These are phyloP conservation scores for Vachellia pachyceras DNA, from an alignment of 306 rosid species.

Conservation along the genomic window DNA sequence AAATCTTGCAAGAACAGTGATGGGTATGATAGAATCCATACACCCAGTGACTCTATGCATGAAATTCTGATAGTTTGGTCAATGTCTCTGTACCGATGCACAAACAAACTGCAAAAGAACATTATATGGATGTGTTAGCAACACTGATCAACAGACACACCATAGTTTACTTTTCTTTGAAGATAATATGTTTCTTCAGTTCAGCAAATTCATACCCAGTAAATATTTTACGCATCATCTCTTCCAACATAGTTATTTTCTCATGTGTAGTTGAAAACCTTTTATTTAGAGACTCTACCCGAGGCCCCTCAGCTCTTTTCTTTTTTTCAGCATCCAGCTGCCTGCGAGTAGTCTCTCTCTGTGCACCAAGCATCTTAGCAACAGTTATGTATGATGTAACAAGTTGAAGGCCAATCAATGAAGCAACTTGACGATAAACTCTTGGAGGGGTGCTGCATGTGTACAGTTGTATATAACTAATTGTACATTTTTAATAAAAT, in stretches of 20 bases:
- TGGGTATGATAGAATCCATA: conserved; percentile 93
- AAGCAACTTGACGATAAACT: conserved; percentile 93
- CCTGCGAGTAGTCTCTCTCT: conserved; percentile 93
- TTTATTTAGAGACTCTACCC: conserved; percentile 85
- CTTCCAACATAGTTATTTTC: conserved; percentile 80
- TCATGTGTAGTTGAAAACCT: conserved; percentile 87
- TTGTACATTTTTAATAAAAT: conserved; percentile 12
- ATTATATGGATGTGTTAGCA: conserved; percentile 42
- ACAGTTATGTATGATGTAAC: conserved; percentile 87
- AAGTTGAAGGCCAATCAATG: conserved; percentile 91
- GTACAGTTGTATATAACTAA: conserved; percentile 41
- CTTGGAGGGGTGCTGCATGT: conserved; percentile 94
- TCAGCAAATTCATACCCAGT: conserved; percentile 75
- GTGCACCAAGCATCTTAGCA: conserved; percentile 85
- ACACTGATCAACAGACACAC: conserved; percentile 34
- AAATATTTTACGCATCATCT: conserved; percentile 98
- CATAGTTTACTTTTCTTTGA: conserved; percentile 22
- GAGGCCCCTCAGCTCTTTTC: conserved; percentile 90
- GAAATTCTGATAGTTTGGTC: conserved; percentile 88
- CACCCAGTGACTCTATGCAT: conserved; percentile 92
- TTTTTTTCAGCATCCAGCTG: conserved; percentile 98
- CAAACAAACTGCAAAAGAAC: conserved; percentile 81
- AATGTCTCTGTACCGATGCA: conserved; percentile 96
- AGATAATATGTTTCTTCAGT: conserved; percentile 31
- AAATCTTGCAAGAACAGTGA: conserved; percentile 95